These are phyloP conservation scores for Phytopythium chamaehyphon DNA, from an alignment of 352 stramenopile genomes.

Conservation along the genomic window DNA sequence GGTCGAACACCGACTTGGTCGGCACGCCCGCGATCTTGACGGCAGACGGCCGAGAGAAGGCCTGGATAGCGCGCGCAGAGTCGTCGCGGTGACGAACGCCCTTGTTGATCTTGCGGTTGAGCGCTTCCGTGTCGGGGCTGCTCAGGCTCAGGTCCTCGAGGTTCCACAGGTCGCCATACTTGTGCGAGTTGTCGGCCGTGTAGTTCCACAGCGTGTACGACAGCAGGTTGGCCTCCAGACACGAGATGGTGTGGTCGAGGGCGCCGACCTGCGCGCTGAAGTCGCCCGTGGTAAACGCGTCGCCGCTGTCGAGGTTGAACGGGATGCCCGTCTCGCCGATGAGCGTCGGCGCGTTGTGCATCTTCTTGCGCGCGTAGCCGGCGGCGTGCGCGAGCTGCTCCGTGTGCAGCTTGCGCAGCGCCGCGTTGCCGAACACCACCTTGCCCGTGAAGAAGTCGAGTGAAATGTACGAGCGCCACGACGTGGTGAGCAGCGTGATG, in stretches of 20 bases:
- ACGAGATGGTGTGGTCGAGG: constrained; percentile 66
- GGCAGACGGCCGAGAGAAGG: constrained; percentile 66
- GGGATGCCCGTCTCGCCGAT: constrained; percentile 72
- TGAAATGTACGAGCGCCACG: constrained; percentile 22
- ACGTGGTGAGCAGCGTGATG: constrained; percentile 38
- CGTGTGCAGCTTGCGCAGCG: constrained; percentile 10
- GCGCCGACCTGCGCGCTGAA: constrained; percentile 41
- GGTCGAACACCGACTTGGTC: constrained; percentile 51
- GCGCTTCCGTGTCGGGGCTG: constrained; percentile 21
- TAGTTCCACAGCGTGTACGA: constrained; percentile 92
- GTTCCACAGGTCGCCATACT: constrained; percentile 84
- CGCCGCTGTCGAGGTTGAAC: constrained; percentile 52
- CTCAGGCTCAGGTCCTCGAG: constrained; percentile 83
- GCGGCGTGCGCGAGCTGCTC: constrained; percentile 10
- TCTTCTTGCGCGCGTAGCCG: constrained; percentile 12
- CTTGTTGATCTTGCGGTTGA: constrained; percentile 10
- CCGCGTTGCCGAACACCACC: constrained; percentile 16
- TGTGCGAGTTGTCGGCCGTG: constrained; percentile 71
- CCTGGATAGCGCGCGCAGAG: constrained; percentile 40
- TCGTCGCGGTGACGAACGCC: constrained; percentile 28
- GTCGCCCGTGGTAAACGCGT: constrained; percentile 39
- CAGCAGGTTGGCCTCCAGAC: constrained; percentile 56
- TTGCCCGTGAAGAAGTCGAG: constrained; percentile 20
- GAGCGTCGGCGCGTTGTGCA: constrained; percentile 48
- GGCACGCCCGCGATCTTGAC: constrained; percentile 64